Percentiles rank a stretch among this genome's conserved stretches.
These are phyloP conservation scores for Aspergillus aculeatinus DNA, from an alignment of 2,329 filamentous ascomycete genomes.

Conservation along the genomic window DNA sequence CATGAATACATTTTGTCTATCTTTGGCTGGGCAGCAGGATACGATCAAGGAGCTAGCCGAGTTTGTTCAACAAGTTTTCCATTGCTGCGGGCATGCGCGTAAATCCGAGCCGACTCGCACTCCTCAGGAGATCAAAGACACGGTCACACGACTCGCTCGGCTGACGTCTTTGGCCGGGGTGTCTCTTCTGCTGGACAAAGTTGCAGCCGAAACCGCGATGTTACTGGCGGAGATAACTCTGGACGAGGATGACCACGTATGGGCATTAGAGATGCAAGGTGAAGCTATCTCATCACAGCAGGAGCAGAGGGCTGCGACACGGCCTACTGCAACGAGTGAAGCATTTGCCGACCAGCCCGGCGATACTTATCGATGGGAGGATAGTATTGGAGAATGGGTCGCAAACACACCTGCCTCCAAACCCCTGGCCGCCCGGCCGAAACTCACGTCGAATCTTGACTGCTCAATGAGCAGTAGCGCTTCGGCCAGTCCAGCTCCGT, in stretches of 20 bases:
- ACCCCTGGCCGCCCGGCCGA: conserved; percentile 17
- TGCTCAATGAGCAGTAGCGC: conserved; percentile 27
- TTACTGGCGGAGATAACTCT: conserved; percentile 40
- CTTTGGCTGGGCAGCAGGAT: conserved; percentile 30
- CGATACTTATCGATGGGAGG: conserved; percentile 53
- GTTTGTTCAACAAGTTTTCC: conserved; percentile 36
- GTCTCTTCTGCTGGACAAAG: conserved; percentile 32
- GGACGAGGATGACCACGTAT: conserved; percentile 39
- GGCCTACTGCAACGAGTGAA: conserved; percentile 15
- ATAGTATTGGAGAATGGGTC: conserved; percentile 59
- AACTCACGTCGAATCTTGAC: conserved; percentile 13
- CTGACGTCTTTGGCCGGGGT: conserved; percentile 23
- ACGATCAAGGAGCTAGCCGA: conserved; percentile 36
- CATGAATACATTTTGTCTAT: conserved; percentile 32
- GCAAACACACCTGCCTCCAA: conserved; percentile 46
- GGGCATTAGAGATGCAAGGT: conserved; percentile 42
- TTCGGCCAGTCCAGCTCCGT: conserved; percentile 21
- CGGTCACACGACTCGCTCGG: conserved; percentile 27
- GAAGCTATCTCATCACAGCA: conserved; percentile 25
- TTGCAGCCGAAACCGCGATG: conserved; percentile 42
- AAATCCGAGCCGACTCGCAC: conserved; percentile 24
- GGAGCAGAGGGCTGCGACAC: conserved; percentile 7
- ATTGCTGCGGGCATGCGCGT: conserved; percentile 30
- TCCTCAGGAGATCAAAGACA: conserved; percentile 27
- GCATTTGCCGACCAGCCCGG: conserved; percentile 18